phyloP scores from a whole-genome alignment of 768 basidiomycete genomes.

The Grammothele lineata region DNA sequence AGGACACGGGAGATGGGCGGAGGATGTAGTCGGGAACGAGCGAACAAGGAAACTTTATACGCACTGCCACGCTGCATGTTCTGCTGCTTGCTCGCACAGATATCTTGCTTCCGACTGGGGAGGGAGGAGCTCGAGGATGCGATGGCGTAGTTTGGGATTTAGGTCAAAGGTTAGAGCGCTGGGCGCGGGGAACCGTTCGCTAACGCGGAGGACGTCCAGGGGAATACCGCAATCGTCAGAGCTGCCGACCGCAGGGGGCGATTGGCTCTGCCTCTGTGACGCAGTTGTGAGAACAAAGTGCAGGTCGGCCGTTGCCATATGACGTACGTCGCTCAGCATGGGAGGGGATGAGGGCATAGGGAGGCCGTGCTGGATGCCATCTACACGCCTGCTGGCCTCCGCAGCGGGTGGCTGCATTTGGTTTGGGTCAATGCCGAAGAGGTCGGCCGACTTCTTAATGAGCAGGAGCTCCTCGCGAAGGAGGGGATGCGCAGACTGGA shows the following conservation, averaged over 20 bases:
- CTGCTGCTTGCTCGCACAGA: conserved; percentile 59
- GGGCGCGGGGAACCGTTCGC: conserved; percentile 66
- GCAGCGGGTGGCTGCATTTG: conserved; percentile 8
- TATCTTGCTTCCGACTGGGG: conserved; percentile 52
- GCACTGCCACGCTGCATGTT: conserved; percentile 72
- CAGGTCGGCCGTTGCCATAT: conserved; percentile 1
- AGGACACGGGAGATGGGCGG: background rate
- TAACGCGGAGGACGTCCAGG: conserved; percentile 52
- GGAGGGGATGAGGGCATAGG: conserved; percentile 12
- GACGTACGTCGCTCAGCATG: conserved; percentile 17
- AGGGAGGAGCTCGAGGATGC: conserved; percentile 61
- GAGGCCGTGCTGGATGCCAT: conserved; percentile 10
- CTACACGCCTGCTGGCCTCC: conserved; percentile 2
- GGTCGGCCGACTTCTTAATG: conserved; percentile 63
- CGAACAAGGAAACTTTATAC: conserved; percentile 24
- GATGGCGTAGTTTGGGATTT: conserved; percentile 57
- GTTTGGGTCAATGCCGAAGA: conserved; percentile 30
- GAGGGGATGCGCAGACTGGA: conserved; percentile 49
- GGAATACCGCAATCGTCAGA: conserved; percentile 17
- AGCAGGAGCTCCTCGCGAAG: conserved; percentile 51
- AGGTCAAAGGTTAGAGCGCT: conserved; percentile 42
- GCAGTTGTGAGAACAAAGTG: conserved; percentile 12
- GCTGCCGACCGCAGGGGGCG: conserved; percentile 28
- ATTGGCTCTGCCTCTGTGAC: conserved; percentile 36
- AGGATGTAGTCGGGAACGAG: conserved; percentile 8